phyloP scores from a whole-genome alignment of 2,329 filamentous ascomycete species.

The Xylariales sp. region DNA sequence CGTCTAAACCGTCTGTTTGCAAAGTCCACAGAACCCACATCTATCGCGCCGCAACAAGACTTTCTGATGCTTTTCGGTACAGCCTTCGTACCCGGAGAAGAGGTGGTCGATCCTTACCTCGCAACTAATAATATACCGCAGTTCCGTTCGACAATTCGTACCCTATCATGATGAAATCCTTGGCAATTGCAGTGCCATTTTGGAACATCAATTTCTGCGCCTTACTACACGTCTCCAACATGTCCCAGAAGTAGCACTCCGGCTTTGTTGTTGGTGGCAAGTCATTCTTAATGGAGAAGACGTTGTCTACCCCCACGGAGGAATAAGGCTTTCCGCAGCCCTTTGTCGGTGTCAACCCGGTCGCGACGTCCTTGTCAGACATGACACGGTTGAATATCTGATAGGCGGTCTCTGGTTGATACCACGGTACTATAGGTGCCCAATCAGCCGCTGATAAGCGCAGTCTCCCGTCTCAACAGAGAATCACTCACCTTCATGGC shows the following conservation, averaged over 20 bases:
- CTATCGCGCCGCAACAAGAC: too few species aligned
- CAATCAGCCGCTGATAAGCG: too few species aligned
- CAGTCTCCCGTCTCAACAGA: too few species aligned
- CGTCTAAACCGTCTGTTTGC: too few species aligned
- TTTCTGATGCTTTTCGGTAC: too few species aligned
- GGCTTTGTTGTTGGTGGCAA: not conserved
- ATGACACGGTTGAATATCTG: conserved; percentile 7
- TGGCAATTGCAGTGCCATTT: conserved; percentile 4
- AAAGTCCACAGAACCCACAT: too few species aligned
- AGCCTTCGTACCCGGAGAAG: too few species aligned
- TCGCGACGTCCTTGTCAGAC: conserved; percentile 5
- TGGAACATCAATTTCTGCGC: conserved; percentile 1
- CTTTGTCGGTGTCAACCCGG: not conserved
- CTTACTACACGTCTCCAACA: conserved; percentile 8
- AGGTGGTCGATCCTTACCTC: too few species aligned
- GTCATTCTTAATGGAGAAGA: conserved; percentile 6
- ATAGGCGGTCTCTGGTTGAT: conserved; percentile 8
- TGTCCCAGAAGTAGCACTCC: conserved; percentile 11
- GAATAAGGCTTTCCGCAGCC: not conserved
- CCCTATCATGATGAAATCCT: conserved; percentile 8
- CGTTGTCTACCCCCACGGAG: not conserved
- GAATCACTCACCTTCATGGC: conserved; percentile 4
- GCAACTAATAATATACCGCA: conserved; percentile 3
- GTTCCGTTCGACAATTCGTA: conserved; percentile 4
- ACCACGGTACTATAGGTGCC: conserved; percentile 5